Conservation (phyloP, 2,329 filamentous ascomycete genomes). For the Colletotrichum tropicicola region DNA sequence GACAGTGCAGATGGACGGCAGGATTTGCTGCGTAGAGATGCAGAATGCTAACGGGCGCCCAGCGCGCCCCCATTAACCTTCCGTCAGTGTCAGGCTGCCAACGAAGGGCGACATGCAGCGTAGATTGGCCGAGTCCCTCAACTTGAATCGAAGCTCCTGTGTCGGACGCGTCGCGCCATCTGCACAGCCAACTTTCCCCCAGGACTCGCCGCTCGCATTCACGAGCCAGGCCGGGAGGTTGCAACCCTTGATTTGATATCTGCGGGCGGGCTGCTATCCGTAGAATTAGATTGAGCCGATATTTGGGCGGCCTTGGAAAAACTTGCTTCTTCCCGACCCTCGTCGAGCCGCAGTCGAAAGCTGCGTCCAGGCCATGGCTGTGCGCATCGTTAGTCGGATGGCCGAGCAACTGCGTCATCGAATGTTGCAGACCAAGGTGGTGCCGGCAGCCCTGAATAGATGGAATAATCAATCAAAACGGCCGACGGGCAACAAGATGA, state of each 20-base stretch:
- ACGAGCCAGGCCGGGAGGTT: not conserved
- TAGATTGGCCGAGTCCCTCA: not conserved
- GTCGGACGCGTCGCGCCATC: conserved; percentile 21
- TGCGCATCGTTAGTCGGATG: conserved; percentile 19
- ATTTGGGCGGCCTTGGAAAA: not conserved
- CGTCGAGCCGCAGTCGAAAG: not conserved
- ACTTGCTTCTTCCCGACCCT: conserved; percentile 13
- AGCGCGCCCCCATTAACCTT: conserved; percentile 12
- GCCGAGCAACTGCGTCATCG: conserved; percentile 22
- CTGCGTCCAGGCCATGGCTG: not conserved
- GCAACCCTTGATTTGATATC: conserved; percentile 10
- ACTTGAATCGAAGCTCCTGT: not conserved
- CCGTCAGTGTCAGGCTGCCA: not conserved
- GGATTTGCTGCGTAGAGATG: not conserved
- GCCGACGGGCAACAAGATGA: conserved; percentile 1
- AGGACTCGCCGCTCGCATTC: not conserved
- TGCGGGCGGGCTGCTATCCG: not conserved
- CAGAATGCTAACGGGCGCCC: conserved; percentile 4
- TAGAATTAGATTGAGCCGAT: not conserved
- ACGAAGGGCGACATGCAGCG: conserved; percentile 3
- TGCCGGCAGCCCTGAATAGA: conserved; percentile 5
- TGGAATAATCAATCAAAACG: conserved; percentile 5
- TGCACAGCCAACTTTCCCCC: conserved; percentile 14
- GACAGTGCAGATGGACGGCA: conserved; percentile 2
- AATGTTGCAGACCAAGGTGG: not conserved